A percentile compares a stretch with the other conserved stretches of the same genome.
Conservation (phyloP, 768 basidiomycete genomes). For the Clitopilus hobsonii region DNA sequence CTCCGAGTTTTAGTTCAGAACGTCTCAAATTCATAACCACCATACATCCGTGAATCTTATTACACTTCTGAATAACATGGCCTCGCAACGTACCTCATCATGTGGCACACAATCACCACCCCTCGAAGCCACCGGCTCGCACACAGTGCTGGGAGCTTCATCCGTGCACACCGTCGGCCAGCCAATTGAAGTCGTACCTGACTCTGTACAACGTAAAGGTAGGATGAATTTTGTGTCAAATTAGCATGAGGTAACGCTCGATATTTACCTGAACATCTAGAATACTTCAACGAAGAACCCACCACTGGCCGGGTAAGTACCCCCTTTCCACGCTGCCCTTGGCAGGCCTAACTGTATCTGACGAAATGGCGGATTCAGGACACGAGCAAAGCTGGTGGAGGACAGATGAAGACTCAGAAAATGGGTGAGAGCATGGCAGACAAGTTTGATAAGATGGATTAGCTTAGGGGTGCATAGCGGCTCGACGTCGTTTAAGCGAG, state of each 20-base stretch:
- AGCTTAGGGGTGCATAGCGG: background rate
- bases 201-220: slow-evolving; percentile 39
- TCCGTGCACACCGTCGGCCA: slow-evolving; percentile 29
- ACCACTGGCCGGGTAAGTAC: background rate
- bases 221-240: slow-evolving; percentile 4
- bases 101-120: slow-evolving; percentile 45
- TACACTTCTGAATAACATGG: too few relatives aligned
- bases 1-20: background rate
- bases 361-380: background rate
- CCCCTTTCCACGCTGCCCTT: background rate
- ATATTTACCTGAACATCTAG: background rate
- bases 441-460: slow-evolving; percentile 8
- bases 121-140: slow-evolving; percentile 36
- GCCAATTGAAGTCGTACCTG: slow-evolving; percentile 27
- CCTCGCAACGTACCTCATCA: background rate
- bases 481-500: background rate
- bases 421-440: slow-evolving; percentile 11
- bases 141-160: slow-evolving; percentile 41
- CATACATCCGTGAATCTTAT: background rate
- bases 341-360: background rate
- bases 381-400: background rate
- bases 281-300: slow-evolving; percentile 6
- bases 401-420: background rate
- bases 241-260: background rate
- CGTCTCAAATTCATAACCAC: background rate